A percentile compares a stretch with the other conserved stretches of the same genome.
phyloP scores from a whole-genome alignment of 257 asterid genomes.

The Solanum ossicruentum region DNA sequence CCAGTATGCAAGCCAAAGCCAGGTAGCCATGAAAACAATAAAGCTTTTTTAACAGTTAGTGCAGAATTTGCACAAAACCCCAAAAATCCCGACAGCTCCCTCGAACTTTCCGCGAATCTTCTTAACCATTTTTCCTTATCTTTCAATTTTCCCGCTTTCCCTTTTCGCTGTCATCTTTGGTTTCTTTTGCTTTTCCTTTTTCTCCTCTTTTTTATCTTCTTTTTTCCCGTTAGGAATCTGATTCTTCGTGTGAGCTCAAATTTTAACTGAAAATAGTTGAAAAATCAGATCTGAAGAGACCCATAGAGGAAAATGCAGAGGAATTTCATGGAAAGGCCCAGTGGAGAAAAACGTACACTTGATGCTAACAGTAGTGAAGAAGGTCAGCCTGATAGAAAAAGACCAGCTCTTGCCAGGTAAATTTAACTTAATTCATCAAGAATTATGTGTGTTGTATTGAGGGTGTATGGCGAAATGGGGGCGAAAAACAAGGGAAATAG shows the following conservation, averaged over 20 bases:
- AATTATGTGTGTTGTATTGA: background rate
- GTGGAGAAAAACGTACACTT: slow-evolving; percentile 67
- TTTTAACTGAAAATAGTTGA: background rate
- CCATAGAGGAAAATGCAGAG: slow-evolving; percentile 34
- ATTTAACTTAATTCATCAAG: background rate
- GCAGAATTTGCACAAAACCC: background rate
- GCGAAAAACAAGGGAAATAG: no score
- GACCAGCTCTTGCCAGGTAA: slow-evolving; percentile 97
- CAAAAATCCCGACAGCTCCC: slow-evolving; percentile 14
- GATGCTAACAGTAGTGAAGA: slow-evolving; percentile 48
- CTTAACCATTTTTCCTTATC: slow-evolving; percentile 32
- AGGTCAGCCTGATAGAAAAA: slow-evolving; percentile 71
- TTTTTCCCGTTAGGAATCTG: slow-evolving; percentile 18
- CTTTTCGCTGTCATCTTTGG: background rate
- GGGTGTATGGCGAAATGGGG: background rate
- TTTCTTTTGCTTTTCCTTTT: background rate
- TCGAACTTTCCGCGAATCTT: slow-evolving; percentile 25
- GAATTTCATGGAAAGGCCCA: slow-evolving; percentile 21
- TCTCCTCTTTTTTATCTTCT: background rate
- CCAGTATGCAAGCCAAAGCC: background rate
- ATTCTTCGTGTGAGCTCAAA: background rate
- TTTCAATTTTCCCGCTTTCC: slow-evolving; percentile 62
- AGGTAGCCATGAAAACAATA: background rate
- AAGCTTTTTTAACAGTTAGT: background rate
- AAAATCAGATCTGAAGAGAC: slow-evolving; percentile 38